Percentiles rank a stretch among this genome's conserved stretches.
phyloP scores from a whole-genome alignment of 2,329 filamentous ascomycete genomes.

The Plectosphaerella sp. region DNA sequence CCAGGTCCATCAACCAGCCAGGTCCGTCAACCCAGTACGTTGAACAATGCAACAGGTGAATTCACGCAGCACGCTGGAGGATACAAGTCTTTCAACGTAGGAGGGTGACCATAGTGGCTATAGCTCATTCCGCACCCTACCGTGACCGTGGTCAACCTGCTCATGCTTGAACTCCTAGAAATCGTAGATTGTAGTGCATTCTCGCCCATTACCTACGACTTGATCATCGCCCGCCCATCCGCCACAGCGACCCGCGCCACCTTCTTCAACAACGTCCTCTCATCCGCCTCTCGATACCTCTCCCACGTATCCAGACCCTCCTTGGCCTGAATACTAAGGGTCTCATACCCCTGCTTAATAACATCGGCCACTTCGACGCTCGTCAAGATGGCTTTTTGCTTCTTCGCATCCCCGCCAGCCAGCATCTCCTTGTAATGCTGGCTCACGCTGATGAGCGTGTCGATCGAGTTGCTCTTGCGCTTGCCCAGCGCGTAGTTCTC shows the following conservation, averaged over 20 bases:
- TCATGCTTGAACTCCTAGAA: neutral
- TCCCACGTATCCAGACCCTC: constrained; percentile 86
- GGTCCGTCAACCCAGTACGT: too few relatives aligned
- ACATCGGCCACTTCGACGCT: constrained; percentile 81
- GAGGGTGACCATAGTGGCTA: too few relatives aligned
- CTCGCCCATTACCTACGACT: constrained; percentile 18
- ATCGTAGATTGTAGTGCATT: neutral
- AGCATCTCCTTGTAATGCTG: constrained; percentile 85
- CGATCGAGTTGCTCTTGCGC: constrained; percentile 66
- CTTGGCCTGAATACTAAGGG: constrained; percentile 82
- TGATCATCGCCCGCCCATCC: constrained; percentile 50
- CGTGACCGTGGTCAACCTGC: neutral
- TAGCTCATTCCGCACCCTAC: too few relatives aligned
- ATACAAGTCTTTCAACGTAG: too few relatives aligned
- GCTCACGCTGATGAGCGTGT: constrained; percentile 76
- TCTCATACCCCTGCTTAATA: constrained; percentile 96
- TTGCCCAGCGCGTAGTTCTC: constrained; percentile 64
- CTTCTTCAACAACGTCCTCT: constrained; percentile 80
- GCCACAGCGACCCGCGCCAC: constrained; percentile 73
- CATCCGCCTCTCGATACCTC: constrained; percentile 79
- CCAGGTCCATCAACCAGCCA: too few relatives aligned
- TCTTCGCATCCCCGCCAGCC: constrained; percentile 25
- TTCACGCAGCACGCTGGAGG: too few relatives aligned
- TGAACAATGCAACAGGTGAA: too few relatives aligned
- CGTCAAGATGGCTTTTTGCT: constrained; percentile 62